phyloP scores from a whole-genome alignment of 805 yeast genomes.

The Cyberlindnera maritima region DNA sequence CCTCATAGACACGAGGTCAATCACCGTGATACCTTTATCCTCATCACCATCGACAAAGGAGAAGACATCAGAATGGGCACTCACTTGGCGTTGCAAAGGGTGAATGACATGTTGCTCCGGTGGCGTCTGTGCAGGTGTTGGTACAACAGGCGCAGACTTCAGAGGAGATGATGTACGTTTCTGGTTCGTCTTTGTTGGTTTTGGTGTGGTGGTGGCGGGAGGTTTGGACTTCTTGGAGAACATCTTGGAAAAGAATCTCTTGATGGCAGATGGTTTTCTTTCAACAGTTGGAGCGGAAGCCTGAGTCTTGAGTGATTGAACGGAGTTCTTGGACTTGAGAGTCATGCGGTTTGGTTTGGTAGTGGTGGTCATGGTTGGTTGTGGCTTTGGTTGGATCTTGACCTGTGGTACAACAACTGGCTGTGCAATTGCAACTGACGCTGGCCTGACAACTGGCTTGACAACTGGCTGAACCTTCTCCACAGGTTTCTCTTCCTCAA shows the following conservation, averaged over 20 bases:
- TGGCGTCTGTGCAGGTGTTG: background rate
- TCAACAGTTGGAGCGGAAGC: constrained; percentile 3
- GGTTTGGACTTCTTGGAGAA: constrained; percentile 13
- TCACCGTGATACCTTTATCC: constrained; percentile 16
- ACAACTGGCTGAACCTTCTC: background rate
- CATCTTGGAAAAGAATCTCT: constrained; percentile 21
- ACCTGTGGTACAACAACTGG: too few species aligned
- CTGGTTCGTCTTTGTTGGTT: background rate
- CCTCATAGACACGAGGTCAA: constrained; percentile 17
- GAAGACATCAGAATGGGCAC: constrained; percentile 15
- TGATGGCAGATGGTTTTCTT: constrained; percentile 24
- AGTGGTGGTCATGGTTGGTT: background rate
- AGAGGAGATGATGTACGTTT: background rate
- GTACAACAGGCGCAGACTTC: background rate
- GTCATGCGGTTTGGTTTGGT: background rate
- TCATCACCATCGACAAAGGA: constrained; percentile 29
- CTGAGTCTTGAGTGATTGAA: background rate
- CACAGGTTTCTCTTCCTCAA: background rate
- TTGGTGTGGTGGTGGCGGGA: background rate
- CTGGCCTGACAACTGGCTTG: background rate
- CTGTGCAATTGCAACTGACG: background rate
- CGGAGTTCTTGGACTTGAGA: background rate
- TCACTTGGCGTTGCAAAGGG: constrained; percentile 7
- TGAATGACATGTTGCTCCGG: background rate
- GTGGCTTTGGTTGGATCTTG: background rate